Evolutionary conservation across 2,329 filamentous ascomycete species (phyloP), one percentile per base, ranked within the genome.

Genomic region (Aspergillus fischeri): DNA sequence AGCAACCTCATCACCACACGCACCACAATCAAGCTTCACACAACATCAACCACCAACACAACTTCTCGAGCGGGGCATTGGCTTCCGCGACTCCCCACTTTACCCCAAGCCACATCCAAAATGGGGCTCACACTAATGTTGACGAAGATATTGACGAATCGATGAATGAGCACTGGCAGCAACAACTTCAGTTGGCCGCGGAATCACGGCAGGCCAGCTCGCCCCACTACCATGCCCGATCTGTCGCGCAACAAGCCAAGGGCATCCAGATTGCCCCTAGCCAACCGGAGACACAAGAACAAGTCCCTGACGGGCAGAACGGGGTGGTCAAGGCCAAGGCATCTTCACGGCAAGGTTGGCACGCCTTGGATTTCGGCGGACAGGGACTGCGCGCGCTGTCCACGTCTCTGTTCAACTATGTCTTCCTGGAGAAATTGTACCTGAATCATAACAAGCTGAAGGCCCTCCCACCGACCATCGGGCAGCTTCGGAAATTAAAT

Each of bases 301-400:
- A 69, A 53, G 70, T 67, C 27, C 77, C 80, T 59, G 82, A 86
- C 63, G 82, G 83, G 63, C 79, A 87, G 66, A 88, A 88, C 66
- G 80, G 89, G 55, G 84, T 89, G 59, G 83, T 84, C 67, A 80
- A 83, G 58, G 81, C 83, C 61, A 86, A 86, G 67, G 65, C 73
- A 45, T 70, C 68, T 27, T 65, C 77, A 71, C 80, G 88, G 62
- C 89, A 96, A 73, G 89, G 92, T 68, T 97, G 94, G 94, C 86
- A 91, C 73, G 92, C 92, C 63, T 81, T 99, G 66, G 94, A 99
- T 75, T 88, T 97, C 72, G 94, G 92, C 66, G 94, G 94, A n/a
- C 94, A 97, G 77, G 93, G 93, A 21, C 80, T 99, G 51, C 88
- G 92, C 64, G 90, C 91, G 58, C 81, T 99, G 32, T 87, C 92